Conservation (phyloP, 352 stramenopile genomes). For the Phytopythium cucurbitacearum region DNA sequence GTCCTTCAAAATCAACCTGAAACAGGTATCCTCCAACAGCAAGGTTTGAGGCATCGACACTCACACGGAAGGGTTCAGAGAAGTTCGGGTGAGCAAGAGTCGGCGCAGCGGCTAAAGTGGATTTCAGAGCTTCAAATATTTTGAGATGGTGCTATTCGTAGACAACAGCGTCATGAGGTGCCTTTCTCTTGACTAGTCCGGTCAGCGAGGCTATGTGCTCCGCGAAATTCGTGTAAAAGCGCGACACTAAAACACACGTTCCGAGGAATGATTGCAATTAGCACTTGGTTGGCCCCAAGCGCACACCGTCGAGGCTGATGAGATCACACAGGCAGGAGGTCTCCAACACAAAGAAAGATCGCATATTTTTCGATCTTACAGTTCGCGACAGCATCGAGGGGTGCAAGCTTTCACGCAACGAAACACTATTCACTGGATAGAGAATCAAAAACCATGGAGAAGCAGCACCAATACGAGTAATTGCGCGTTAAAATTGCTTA, state of each 20-base stretch:
- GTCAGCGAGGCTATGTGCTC: slow-evolving; percentile 4
- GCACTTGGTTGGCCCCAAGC: slow-evolving; percentile 13
- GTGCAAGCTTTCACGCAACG: too few relatives aligned
- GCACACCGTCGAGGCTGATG: slow-evolving; percentile 5
- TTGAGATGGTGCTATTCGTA: background rate
- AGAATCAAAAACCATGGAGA: too few relatives aligned
- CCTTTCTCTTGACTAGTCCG: background rate
- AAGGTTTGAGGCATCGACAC: slow-evolving; percentile 9
- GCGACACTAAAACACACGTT: slow-evolving; percentile 11
- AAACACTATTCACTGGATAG: too few relatives aligned
- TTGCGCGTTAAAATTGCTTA: too few relatives aligned
- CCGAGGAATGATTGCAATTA: slow-evolving; percentile 13
- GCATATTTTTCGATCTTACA: too few relatives aligned
- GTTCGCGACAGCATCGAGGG: too few relatives aligned
- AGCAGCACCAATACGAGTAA: too few relatives aligned
- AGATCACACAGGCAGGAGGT: background rate
- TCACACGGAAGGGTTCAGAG: slow-evolving; percentile 5
- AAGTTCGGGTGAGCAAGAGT: slow-evolving; percentile 8
- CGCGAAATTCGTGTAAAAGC: slow-evolving; percentile 10
- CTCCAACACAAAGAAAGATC: too few relatives aligned
- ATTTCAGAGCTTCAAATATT: background rate
- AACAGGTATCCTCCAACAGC: slow-evolving; percentile 13
- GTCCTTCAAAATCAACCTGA: slow-evolving; percentile 2
- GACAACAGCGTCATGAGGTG: slow-evolving; percentile 1
- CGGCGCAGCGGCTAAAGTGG: slow-evolving; percentile 7